Conservation (phyloP, 345 rosid genomes). For the Citrus medica region DNA sequence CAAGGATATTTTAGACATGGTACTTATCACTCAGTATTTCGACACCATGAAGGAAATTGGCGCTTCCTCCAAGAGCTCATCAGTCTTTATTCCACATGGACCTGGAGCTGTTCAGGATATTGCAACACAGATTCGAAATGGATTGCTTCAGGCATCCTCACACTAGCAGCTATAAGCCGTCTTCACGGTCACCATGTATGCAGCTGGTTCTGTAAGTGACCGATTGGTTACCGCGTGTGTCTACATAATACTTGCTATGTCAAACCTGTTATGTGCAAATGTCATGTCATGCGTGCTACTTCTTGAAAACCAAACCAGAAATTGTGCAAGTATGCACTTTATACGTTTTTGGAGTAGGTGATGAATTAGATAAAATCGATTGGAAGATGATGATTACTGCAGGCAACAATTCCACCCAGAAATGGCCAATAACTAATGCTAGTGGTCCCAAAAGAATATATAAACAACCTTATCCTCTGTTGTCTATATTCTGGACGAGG, state of each 20-base stretch:
- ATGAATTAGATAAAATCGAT: too few species aligned
- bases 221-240: too few species aligned
- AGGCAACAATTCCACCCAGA: neutral
- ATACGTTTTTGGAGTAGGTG: too few species aligned
- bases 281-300: too few species aligned
- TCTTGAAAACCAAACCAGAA: too few species aligned
- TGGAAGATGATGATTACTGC: neutral
- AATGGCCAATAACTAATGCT: neutral
- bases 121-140: constrained; percentile 27
- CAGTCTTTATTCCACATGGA: constrained; percentile 33
- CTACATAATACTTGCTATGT: neutral
- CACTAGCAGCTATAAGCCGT: neutral
- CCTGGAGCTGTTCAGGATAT: constrained; percentile 29
- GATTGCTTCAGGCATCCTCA: constrained; percentile 24
- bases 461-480: neutral
- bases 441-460: neutral
- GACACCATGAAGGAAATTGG: constrained; percentile 31
- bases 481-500: too few species aligned
- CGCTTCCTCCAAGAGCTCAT: constrained; percentile 26
- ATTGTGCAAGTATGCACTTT: too few species aligned
- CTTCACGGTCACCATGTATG: too few species aligned
- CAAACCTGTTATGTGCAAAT: neutral
- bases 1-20: constrained; percentile 23
- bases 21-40: constrained; percentile 27
- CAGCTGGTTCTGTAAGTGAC: too few species aligned